Conservation (phyloP, 2,329 filamentous ascomycete genomes). For the Pseudogymnoascus sp. region DNA sequence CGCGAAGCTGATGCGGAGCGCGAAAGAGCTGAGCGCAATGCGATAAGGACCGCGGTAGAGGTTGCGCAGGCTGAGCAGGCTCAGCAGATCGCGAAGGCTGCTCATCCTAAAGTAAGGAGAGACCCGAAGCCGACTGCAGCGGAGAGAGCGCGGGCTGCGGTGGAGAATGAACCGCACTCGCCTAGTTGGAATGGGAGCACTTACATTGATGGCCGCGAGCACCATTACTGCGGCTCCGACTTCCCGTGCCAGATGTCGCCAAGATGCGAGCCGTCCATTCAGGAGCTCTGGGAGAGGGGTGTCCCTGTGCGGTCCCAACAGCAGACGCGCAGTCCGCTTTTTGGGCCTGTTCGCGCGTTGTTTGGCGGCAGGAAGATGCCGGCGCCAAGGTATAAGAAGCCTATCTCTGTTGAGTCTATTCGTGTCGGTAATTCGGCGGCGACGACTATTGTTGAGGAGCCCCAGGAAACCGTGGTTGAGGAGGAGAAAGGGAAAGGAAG, state of each 20-base stretch:
- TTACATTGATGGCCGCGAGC: neutral
- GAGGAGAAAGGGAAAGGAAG: neutral
- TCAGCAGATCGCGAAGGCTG: neutral
- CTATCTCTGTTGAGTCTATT: neutral
- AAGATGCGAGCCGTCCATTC: neutral
- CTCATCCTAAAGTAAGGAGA: neutral
- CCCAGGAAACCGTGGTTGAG: neutral
- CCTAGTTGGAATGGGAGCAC: neutral
- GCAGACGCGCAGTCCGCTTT: neutral
- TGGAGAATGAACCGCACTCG: constrained; percentile 3
- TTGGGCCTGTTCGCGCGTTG: neutral
- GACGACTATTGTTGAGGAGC: neutral
- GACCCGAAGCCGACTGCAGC: neutral
- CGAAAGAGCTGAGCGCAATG: no score
- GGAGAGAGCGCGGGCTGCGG: neutral
- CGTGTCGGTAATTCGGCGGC: neutral
- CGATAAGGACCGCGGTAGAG: no score
- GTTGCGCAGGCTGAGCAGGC: no score
- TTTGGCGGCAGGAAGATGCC: neutral
- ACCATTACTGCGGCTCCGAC: neutral
- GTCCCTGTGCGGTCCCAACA: neutral
- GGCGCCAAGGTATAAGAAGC: neutral
- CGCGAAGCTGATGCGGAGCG: no score
- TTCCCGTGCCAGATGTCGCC: constrained; percentile 1
- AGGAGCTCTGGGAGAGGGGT: neutral